Conservation (phyloP, 2,329 filamentous ascomycete genomes). For the Hymenoscyphus linearis region DNA sequence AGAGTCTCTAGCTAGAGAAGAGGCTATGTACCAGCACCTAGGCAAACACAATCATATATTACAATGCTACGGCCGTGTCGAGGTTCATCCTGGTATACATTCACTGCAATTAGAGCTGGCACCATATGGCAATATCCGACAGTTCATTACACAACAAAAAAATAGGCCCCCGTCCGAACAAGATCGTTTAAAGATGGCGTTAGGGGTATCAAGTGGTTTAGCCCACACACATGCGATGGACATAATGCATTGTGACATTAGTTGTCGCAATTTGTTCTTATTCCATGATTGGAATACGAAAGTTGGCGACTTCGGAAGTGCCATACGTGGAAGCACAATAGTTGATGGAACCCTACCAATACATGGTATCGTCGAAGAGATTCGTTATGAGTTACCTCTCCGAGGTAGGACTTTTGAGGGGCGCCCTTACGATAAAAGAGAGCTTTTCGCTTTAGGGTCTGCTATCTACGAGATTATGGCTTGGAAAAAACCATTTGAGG, state of each 20-base stretch:
- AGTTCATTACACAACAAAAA: neutral
- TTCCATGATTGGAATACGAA: neutral
- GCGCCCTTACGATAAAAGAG: constrained; percentile 1
- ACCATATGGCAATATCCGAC: neutral
- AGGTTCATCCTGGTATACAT: neutral
- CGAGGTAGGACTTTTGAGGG: constrained; percentile 7
- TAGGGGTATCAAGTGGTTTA: neutral
- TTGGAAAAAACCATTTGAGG: constrained; percentile 11
- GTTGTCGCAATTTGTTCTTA: neutral
- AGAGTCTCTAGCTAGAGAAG: neutral
- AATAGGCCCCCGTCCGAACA: neutral
- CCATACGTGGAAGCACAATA: neutral
- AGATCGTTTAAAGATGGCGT: neutral
- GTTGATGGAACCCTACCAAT: neutral
- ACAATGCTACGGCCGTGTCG: neutral
- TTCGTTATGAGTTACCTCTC: constrained; percentile 9
- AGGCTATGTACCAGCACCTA: neutral
- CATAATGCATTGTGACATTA: neutral
- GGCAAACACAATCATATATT: neutral
- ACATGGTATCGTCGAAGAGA: constrained; percentile 7
- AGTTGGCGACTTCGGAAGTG: neutral
- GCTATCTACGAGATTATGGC: constrained; percentile 15
- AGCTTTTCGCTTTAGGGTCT: constrained; percentile 10
- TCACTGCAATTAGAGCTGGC: neutral
- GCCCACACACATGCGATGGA: neutral